Conservation (phyloP, 164 flowering plant species). For the Echeveria elegans region DNA sequence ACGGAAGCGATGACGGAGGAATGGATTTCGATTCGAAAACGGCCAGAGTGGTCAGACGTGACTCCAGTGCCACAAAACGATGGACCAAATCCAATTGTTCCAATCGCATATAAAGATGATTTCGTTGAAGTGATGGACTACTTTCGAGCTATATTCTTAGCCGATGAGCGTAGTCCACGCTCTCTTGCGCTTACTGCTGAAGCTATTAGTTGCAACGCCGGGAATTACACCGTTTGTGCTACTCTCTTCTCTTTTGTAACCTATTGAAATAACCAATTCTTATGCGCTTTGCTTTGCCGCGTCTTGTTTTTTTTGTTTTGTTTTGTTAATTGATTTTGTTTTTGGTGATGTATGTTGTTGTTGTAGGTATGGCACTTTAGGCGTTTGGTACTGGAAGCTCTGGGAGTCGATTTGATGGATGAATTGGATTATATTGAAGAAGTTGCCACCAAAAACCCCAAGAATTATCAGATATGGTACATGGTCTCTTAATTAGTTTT, state of each 20-base stretch:
- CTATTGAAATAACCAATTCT: no score
- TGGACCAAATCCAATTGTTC: conserved; percentile 83
- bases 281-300: no score
- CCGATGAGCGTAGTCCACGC: conserved; percentile 67
- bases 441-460: conserved; percentile 53
- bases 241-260: background rate
- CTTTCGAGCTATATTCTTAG: conserved; percentile 68
- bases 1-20: conserved; percentile 32
- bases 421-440: conserved; percentile 57
- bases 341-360: conserved; percentile 2
- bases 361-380: conserved; percentile 95
- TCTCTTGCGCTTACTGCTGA: conserved; percentile 60
- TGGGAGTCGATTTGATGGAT: conserved; percentile 42
- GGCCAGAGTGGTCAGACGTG: conserved; percentile 74
- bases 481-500: background rate
- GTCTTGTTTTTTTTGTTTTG: no score
- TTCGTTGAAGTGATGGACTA: conserved; percentile 84
- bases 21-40: conserved; percentile 35
- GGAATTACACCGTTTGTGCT: conserved; percentile 66
- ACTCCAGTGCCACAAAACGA: conserved; percentile 78
- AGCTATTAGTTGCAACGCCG: conserved; percentile 59
- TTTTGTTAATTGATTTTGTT: no score
- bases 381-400: conserved; percentile 64
- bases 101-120: conserved; percentile 69
- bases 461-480: conserved; percentile 98